A percentile compares a stretch with the other conserved stretches of the same genome.
These are phyloP conservation scores for Trichoderma asperellum DNA, from an alignment of 2,329 filamentous ascomycete species.

Conservation along the genomic window DNA sequence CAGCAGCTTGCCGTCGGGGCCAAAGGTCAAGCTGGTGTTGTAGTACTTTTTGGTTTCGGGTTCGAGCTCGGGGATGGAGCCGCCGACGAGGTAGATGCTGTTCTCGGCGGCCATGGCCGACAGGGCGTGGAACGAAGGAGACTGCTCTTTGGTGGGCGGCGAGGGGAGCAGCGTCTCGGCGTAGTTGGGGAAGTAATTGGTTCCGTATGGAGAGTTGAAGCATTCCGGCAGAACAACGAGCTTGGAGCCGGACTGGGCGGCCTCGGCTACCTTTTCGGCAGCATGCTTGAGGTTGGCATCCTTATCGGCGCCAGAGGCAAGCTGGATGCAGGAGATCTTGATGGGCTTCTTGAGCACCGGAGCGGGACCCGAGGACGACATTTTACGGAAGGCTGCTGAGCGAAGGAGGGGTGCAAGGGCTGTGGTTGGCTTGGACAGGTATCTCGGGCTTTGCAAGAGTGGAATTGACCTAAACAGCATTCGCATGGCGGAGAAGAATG, in stretches of 20 bases:
- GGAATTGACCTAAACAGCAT: constrained; percentile 8
- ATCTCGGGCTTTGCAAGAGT: constrained; percentile 13
- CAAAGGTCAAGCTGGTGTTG: constrained; percentile 89
- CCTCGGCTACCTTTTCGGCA: constrained; percentile 79
- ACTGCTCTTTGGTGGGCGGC: constrained; percentile 69
- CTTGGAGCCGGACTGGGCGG: constrained; percentile 74
- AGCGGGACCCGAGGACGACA: constrained; percentile 41
- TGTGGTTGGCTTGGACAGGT: constrained; percentile 29
- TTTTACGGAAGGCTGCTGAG: constrained; percentile 39
- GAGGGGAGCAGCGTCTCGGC: constrained; percentile 83
- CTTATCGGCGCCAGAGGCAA: constrained; percentile 83
- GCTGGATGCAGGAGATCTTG: constrained; percentile 80
- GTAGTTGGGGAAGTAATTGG: constrained; percentile 85
- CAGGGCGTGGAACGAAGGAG: constrained; percentile 85
- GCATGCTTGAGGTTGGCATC: constrained; percentile 80
- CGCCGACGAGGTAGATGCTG: constrained; percentile 80
- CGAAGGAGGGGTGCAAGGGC: constrained; percentile 31
- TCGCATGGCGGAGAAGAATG: constrained; percentile 9
- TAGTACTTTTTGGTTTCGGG: constrained; percentile 67
- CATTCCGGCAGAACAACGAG: constrained; percentile 95
- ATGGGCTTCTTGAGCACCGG: constrained; percentile 72
- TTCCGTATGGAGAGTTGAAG: constrained; percentile 98
- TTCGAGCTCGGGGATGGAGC: constrained; percentile 86
- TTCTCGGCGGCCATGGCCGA: constrained; percentile 78
- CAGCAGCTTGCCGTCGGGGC: constrained; percentile 76